Evolutionary conservation across 495 filamentous ascomycete species (phyloP), one percentile per base, ranked within the genome.

Genomic region (Stereocaulon alpinum): DNA sequence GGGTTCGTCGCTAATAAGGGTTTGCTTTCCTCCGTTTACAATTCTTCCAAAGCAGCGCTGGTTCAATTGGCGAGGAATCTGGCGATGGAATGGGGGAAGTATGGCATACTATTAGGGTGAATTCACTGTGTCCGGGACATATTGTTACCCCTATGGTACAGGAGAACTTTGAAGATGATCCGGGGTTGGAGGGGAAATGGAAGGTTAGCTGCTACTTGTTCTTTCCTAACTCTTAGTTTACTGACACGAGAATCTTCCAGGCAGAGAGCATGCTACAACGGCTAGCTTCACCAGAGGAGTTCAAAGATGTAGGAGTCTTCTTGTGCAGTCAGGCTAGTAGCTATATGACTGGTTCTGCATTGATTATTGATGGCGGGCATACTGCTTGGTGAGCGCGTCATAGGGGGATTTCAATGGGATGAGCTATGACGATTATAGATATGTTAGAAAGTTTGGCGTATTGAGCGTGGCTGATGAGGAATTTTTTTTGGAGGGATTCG

Each of bases 1-100:
- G 89, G 86, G 12, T 82, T 83, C 6, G 76, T 94, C 58, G 89
- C 89, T 17, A 94, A 92, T 67, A 82, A 84, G 69, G 85, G 83
- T 14, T 76, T 88, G 63, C 75, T 81, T 2, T 79, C 77, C 5
- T 79, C 83, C 0, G 83, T 86, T 0, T 88, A 88, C 69, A 89
- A 88, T 69, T 78, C 78, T 0, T 82, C 78, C 37, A 88, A 88
- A 63, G 86, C 86, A 0, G 84, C 84, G 0, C 82, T 88, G 2
- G 78, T 86, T 22, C 83, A 88, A 69, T 66, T 87, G 4, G 73
- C 75, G 0, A 73, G 84, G 10, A 84, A 79, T 49, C 69, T 88
- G 45, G 84, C 85, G 4, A 87, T 86, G 80, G 86, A 88, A 67
- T 88, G 84, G 85, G 83, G 80, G 7, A 74, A 75, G 7, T 77